phyloP scores from a whole-genome alignment of 2,329 filamentous ascomycete species.

The Huntiella bhutanensis region DNA sequence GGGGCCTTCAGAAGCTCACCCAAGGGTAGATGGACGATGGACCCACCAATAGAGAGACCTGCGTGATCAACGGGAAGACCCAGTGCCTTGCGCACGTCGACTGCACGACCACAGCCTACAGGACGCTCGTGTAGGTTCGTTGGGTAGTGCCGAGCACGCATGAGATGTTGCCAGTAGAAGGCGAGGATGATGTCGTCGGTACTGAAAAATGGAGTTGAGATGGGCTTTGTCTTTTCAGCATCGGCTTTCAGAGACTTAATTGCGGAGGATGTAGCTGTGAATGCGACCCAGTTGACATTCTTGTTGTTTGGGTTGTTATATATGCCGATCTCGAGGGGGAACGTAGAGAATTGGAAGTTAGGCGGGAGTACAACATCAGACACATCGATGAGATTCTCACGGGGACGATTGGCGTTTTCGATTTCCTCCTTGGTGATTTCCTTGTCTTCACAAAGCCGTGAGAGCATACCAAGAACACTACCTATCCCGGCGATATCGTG shows the following conservation, averaged over 20 bases:
- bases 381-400: background rate
- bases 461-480: background rate
- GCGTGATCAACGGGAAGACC: too few species aligned
- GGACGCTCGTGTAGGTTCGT: too few species aligned
- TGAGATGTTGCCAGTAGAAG: background rate
- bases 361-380: background rate
- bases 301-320: background rate
- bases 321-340: background rate
- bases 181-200: conserved; percentile 3
- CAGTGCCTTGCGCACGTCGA: too few species aligned
- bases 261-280: background rate
- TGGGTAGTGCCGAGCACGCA: background rate
- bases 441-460: background rate
- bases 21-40: too few species aligned
- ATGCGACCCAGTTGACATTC: background rate
- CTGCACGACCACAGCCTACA: too few species aligned
- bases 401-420: background rate
- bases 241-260: background rate
- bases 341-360: background rate
- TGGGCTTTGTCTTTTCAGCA: background rate
- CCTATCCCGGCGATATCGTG: background rate
- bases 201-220: background rate
- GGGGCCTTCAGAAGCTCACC: background rate
- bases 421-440: background rate
- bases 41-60: too few species aligned